These are phyloP conservation scores for Trichoderma simmonsii DNA, from an alignment of 2,329 filamentous ascomycete species.

Conservation along the genomic window DNA sequence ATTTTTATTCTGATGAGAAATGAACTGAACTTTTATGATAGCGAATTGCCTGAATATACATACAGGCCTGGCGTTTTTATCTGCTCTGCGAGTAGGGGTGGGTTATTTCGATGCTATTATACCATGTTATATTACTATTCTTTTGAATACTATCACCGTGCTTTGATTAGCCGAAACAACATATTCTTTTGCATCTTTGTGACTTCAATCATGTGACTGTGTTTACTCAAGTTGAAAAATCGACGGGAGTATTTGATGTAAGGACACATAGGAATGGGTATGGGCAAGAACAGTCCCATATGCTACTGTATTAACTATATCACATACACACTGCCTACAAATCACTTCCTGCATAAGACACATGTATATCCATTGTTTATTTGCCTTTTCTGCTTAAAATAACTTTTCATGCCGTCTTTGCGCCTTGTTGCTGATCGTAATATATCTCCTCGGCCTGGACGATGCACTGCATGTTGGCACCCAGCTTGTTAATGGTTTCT, in stretches of 20 bases:
- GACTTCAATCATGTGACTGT: not conserved
- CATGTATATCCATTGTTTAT: not conserved
- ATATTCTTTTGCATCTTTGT: not conserved
- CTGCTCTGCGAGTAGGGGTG: not conserved
- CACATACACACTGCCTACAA: not conserved
- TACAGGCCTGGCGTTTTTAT: not conserved
- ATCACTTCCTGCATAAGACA: not conserved
- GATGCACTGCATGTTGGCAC: conserved; percentile 86
- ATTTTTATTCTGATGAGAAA: not conserved
- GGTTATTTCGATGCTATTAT: not conserved
- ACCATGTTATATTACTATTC: not conserved
- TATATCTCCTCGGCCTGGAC: conserved; percentile 73
- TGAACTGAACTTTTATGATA: not conserved
- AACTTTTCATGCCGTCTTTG: not conserved
- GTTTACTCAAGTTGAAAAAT: not conserved
- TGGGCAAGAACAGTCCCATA: not conserved
- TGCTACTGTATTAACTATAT: not conserved
- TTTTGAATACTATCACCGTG: not conserved
- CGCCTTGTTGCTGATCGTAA: conserved; percentile 33
- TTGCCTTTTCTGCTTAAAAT: not conserved
- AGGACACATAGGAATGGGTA: not conserved
- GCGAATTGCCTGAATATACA: not conserved
- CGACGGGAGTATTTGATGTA: not conserved
- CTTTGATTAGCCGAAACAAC: not conserved
- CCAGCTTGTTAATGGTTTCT: conserved; percentile 91